Base-by-base conservation (phyloP, 768 basidiomycete genomes). In the Phlegmacium glaucopus region DNA sequence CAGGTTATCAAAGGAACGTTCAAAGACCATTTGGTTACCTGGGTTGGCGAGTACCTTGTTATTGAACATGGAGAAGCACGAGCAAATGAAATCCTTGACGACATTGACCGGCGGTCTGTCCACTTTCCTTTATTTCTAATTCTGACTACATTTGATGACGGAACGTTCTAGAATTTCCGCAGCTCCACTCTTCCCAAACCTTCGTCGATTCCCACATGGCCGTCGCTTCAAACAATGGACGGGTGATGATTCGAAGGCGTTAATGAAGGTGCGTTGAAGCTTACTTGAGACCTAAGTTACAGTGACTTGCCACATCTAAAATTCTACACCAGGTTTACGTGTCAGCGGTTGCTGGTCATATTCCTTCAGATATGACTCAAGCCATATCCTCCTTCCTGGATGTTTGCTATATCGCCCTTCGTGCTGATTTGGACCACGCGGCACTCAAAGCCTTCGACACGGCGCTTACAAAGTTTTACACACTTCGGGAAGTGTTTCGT, bases 1-100 rank as follows among this genome's bases (percentile, higher is more conserved):
- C 68, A 71, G 52, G 28, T 72, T 10, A 69, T 71, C 49, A 71
- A 71, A 47, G 67, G 68, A 5, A 61, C 57, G 1, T 72, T 71
- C 57, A 71, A 70, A 48, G 72, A 70, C 30, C 71, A 71, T 42
- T 53, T 72, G 7, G 66, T 72, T 4, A 39, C 34, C 3, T 73
- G 70, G 70, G 56, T 65, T 0, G 35, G 45, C 1, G 47, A 62
- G 10, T 71, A 71, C 43, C 42, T 74, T 3, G n/a, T 39, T n/a
- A 7, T 29, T 7, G 48, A 12, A 39, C 22, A 22, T 5, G 22
- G 22, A 22, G 22, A 2, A 34, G n/a, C 32, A 11, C 6, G n/a
- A n/a, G 11, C 32, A 34, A 34, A 34, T 6, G 6, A n/a, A 6
- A 34, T n/a, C 6, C 32, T 22, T 5, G 22, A 22, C 5, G 22